Evolutionary conservation across 2,329 filamentous ascomycete species (phyloP), one percentile per base, ranked within the genome.

Genomic region (Aspergillus arachidicola): DNA sequence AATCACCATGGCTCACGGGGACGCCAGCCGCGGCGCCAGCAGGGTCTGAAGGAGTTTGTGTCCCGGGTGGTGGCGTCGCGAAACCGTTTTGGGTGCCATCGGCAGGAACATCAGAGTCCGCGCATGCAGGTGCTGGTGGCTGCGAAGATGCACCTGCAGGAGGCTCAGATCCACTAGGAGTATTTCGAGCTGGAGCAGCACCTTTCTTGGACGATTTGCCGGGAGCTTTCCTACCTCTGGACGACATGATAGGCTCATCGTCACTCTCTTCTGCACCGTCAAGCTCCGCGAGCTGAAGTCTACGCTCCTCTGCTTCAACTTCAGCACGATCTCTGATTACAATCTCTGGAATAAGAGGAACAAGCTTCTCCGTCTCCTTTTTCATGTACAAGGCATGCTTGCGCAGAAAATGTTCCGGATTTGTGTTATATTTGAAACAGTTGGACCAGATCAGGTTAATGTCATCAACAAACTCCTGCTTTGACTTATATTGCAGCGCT

Each of bases 181-280:
- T 89, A 72, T 93, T 94, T 58, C 93, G 87, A 23, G 90, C 89
- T 30, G 82, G 81, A 41, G 77, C 81, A 21, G 84, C 80, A 16
- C 87, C 87, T 72, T 90, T 94, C 66, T 89, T 88, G 26, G 93
- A 71, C 74, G 91, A 94, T 69, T 92, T 91, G 34, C 87, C 88
- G 6, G 89, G 91, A 19, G 93, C 92, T 76, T 94, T 97, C 51
- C 95, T 90, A 59, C 95, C 95, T 68, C 95, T 88, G 57, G 94
- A 97, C 62, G 95, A 95, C 92, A 98, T 98, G 73, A 99, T 98
- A 10, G 95, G 95, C 78, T 97, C 94, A 75, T 98, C 94, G 72
- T 98, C 94, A 69, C 93, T 97, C 77, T 97, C 94, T 63, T 97
- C 94, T 32, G 86, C 92, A 45, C 85, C 91, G 69, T 94, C 93